phyloP scores from a whole-genome alignment of 1,284 basidiomycete species.

The Trametes hirsuta region DNA sequence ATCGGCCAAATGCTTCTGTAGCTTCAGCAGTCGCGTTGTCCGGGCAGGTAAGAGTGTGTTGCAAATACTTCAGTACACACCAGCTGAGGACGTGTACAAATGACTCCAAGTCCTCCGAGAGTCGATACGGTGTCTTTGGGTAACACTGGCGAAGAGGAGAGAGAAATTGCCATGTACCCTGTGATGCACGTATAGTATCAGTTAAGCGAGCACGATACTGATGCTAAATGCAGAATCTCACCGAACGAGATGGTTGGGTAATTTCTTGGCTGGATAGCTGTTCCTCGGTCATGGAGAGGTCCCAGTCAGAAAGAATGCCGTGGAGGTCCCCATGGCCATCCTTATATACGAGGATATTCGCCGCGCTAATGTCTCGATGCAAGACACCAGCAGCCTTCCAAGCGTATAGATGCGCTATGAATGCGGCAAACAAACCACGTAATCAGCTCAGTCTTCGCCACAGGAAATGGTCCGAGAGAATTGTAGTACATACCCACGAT shows the following conservation, averaged over 20 bases:
- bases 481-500: no score
- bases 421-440: neutral
- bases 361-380: conserved; percentile 1
- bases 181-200: neutral
- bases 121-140: conserved; percentile 7
- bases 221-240: no score
- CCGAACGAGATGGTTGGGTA: no score
- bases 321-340: neutral
- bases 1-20: no score
- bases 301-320: conserved; percentile 6
- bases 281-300: neutral
- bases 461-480: no score
- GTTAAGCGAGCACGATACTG: no score
- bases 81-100: conserved; percentile 13
- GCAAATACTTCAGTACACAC: neutral
- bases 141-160: conserved; percentile 6
- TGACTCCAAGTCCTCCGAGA: conserved; percentile 20
- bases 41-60: neutral
- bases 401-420: neutral
- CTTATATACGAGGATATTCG: conserved; percentile 2
- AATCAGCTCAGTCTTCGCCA: neutral
- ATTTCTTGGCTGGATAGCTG: neutral
- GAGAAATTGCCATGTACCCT: conserved; percentile 20
- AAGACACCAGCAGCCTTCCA: neutral
- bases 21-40: no score